Base-by-base conservation (phyloP, 208 protist species). In the Trypanosoma mega region DNA sequence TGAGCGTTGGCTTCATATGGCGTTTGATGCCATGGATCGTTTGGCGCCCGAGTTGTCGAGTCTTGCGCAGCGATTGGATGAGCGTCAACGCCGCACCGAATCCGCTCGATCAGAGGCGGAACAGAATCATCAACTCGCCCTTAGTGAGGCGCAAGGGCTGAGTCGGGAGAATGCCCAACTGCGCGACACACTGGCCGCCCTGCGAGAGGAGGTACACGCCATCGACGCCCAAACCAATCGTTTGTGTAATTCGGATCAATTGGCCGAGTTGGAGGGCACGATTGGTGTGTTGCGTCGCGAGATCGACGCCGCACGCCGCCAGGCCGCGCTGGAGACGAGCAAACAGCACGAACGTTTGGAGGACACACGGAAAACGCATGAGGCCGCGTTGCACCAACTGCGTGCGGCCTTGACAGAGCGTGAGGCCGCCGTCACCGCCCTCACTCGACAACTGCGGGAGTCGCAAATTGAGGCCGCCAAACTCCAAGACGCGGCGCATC, bases 211-310 rank as follows among this genome's bases (percentile, higher is more conserved):
- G 23, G 56, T 71, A 23, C 55, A 57, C 34, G 33, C 37, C 16
- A 45, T 71, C 44, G 64, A 71, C 56, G 48, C 39, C 14, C 47
- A 71, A 21, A 63, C 64, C 18, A 56, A 71, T 20, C 48, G 34
- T 7, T n/a, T 71, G 34, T 31, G 53, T 45, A 55, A 61, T n/a
- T 1, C 44, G 11, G 54, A 55, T 12, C 41, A 60, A 21, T n/a
- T n/a, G n/a, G n/a, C n/a, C n/a, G n/a, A n/a, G n/a, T n/a, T n/a
- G n/a, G n/a, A n/a, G n/a, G n/a, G n/a, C n/a, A n/a, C n/a, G n/a
- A n/a, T n/a, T n/a, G n/a, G n/a, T n/a, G n/a, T n/a, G n/a, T n/a
- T n/a, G n/a, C n/a, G n/a, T n/a, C 37, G 52, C 21, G 52, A 68
- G 18, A 48, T 68, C 14, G 62, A 68, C 24, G 46, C 52, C 44